A percentile compares a stretch with the other conserved stretches of the same genome.
Evolutionary conservation across 1,284 basidiomycete genomes (phyloP).

Genomic region (Anthracocystis setariae): DNA sequence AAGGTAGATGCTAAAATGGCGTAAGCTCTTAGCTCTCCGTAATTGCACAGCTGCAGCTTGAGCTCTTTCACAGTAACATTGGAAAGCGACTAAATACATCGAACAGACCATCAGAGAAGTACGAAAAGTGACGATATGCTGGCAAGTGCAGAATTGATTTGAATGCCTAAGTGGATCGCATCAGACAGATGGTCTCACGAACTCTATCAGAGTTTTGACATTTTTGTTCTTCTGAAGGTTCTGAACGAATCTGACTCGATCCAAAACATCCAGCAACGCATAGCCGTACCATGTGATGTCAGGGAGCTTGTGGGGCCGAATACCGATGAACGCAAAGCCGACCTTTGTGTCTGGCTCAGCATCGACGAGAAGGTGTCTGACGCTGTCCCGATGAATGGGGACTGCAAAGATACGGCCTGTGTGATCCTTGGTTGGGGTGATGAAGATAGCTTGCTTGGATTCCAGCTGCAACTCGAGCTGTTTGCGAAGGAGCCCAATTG

Average conservation of each 20-base stretch:
- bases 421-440: conserved; percentile 1
- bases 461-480: conserved; percentile 9
- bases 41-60: too few relatives aligned
- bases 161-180: too few relatives aligned
- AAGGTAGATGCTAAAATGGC: too few relatives aligned
- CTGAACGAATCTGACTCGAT: background rate
- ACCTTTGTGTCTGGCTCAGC: background rate
- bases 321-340: conserved; percentile 10
- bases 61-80: too few relatives aligned
- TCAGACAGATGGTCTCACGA: background rate
- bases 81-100: too few relatives aligned
- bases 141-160: too few relatives aligned
- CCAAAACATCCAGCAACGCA: background rate
- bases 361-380: conserved; percentile 1
- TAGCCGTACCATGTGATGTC: conserved; percentile 11
- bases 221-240: background rate
- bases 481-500: conserved; percentile 3
- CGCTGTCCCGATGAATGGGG: conserved; percentile 7
- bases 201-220: background rate
- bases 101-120: too few relatives aligned
- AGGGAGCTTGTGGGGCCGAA: background rate
- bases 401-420: conserved; percentile 8
- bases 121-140: too few relatives aligned
- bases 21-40: too few relatives aligned
- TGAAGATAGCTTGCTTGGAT: conserved; percentile 1